phyloP scores from a whole-genome alignment of 306 rosid species.

The Prosopis cineraria region DNA sequence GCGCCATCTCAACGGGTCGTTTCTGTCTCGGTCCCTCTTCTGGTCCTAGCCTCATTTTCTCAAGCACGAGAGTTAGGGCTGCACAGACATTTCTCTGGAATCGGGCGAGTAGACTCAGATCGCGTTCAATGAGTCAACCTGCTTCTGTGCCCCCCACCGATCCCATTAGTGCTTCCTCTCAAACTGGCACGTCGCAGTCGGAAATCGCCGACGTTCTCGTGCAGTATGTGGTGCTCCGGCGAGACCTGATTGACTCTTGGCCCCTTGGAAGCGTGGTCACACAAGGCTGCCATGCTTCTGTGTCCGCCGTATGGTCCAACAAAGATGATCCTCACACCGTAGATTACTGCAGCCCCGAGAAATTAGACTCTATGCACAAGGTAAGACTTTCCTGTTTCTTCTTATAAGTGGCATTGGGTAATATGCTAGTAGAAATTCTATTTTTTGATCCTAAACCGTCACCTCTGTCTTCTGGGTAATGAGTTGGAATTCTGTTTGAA shows the following conservation, averaged over 20 bases:
- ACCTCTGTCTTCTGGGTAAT: not conserved
- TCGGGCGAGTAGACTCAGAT: slow-evolving; percentile 39
- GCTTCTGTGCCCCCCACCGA: slow-evolving; percentile 17
- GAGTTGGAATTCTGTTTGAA: not conserved
- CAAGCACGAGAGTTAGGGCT: slow-evolving; percentile 27
- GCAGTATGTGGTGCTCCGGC: slow-evolving; percentile 77
- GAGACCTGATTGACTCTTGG: slow-evolving; percentile 79
- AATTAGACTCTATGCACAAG: slow-evolving; percentile 72
- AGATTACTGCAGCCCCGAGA: slow-evolving; percentile 55
- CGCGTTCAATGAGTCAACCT: slow-evolving; percentile 70
- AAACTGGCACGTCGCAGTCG: slow-evolving; percentile 29
- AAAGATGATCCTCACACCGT: slow-evolving; percentile 55
- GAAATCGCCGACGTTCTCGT: slow-evolving; percentile 50
- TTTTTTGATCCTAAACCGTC: not conserved
- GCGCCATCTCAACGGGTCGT: slow-evolving; percentile 38
- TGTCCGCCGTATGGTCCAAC: slow-evolving; percentile 60
- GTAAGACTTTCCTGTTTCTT: slow-evolving; percentile 23
- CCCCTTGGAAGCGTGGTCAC: slow-evolving; percentile 70
- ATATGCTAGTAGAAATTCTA: not conserved
- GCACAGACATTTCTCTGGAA: slow-evolving; percentile 3
- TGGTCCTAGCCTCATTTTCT: not conserved
- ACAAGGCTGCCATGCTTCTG: slow-evolving; percentile 78
- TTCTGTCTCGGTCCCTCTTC: slow-evolving; percentile 26
- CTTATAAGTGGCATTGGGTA: not conserved
- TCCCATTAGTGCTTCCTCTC: slow-evolving; percentile 4